These are phyloP conservation scores for Harringtonia aguacate DNA, from an alignment of 2,329 filamentous ascomycete genomes.

Conservation along the genomic window DNA sequence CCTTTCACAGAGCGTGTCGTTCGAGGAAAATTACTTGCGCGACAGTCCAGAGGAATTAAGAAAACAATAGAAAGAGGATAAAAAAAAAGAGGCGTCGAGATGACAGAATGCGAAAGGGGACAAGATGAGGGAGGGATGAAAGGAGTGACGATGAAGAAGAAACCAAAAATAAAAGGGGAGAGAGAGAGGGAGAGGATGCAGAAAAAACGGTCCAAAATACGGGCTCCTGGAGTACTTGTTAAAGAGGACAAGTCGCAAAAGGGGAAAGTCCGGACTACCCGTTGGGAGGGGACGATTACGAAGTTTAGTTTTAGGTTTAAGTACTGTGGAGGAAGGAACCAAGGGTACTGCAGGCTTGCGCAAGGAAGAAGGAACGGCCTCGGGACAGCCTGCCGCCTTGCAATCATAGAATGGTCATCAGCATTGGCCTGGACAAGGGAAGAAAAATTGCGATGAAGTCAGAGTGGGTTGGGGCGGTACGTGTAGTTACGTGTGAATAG, in stretches of 20 bases:
- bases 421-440: neutral
- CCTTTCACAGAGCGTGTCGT: neutral
- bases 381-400: too few relatives aligned
- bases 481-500: neutral
- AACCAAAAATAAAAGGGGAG: slow-evolving; percentile 16
- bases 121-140: slow-evolving; percentile 16
- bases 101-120: neutral
- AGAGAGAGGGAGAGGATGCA: slow-evolving; percentile 11
- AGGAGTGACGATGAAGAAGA: slow-evolving; percentile 29
- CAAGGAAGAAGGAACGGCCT: neutral
- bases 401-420: neutral
- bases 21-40: neutral
- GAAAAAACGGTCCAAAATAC: slow-evolving; percentile 4
- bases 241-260: neutral
- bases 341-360: too few relatives aligned
- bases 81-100: neutral
- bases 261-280: slow-evolving; percentile 3
- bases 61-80: neutral
- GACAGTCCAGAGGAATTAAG: slow-evolving; percentile 2
- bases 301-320: neutral
- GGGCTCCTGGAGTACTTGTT: too few relatives aligned
- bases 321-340: neutral
- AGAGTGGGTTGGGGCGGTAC: neutral
- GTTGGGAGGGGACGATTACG: slow-evolving; percentile 2
- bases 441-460: neutral